Base-by-base conservation (phyloP, 352 stramenopile species). In the Sclerospora graminicola region DNA sequence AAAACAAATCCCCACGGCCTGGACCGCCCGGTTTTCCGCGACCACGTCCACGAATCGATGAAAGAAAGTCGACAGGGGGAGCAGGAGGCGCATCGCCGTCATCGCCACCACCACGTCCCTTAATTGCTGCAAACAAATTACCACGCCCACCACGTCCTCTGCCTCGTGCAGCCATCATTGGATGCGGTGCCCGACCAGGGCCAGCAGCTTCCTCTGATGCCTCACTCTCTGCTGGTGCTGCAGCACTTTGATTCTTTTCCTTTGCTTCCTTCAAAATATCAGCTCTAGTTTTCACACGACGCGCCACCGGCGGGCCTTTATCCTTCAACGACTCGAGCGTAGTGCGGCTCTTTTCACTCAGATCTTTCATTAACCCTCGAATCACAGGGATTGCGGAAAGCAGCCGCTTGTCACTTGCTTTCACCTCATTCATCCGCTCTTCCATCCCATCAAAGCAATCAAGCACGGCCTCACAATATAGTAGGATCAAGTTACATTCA, bases 241-340 rank as follows among this genome's bases (percentile, higher is more conserved):
- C 20, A 44, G 44, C 38, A 31, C 33, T 54, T 23, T 51, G 44
- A 41, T 89, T 85, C 56, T 89, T 86, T 31, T 92, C 81, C 63
- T 92, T 92, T 2, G 78, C 75, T 40, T 92, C 78, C 56, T 92
- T 92, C 51, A 89, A 56, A 35, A 92, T 80, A 13, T 90, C 76
- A 1, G 50, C 60, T 32, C 81, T 65, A 8, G 63, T 74, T 59
- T 90, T 90, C 19, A 85, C 35, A 35, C 73, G 69, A 41, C 81
- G 81, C 4, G 44, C 68, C 8, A 64, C 42, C 4, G 70, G 40
- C 4, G 71, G 71, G 11, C 66, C 63, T 66, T 90, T 86, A 23
- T 87, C 79, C 43, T 79, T 82, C 15, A 92, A 37, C 8, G 63
- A 66, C 14, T 35, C 48, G 28, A 90, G 23, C 28, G 75, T 86